Base-by-base conservation (phyloP, 2,329 filamentous ascomycete species). In the Neonectria hederae region DNA sequence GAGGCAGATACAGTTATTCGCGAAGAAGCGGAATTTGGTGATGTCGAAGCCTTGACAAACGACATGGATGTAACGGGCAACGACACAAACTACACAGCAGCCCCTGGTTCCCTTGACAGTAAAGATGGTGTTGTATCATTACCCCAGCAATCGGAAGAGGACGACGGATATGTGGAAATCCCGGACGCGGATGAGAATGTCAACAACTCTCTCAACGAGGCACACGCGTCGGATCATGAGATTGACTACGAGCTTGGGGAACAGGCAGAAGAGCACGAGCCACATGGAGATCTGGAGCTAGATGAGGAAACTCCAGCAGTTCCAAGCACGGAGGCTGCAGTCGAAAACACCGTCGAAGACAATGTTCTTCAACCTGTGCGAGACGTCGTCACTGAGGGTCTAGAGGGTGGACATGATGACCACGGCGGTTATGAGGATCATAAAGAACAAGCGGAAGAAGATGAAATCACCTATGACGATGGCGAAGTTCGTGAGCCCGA, bases 181-280 rank as follows among this genome's bases (percentile, higher is more conserved):
- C 14, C 62, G 22, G 61, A 65, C 49, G 48, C 35, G 56, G 48
- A 54, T 13, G 43, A 48, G 2, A 51, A 65, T 38, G 42, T 17
- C 24, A 32, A 66, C 19, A 19, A 40, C 5, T 49, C n/a, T 13
- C 55, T 57, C 13, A 52, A 69, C 30, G 63, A 70, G 40, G 66
- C 64, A 26, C 52, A 65, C 40, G 55, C 49, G 51, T 67, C 65
- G 40, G 43, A 66, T 38, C 68, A 76, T 43, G 76, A 76, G 65
- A 76, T 76, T 53, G 73, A 77, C 56, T 77, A 77, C 52, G 74
- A 76, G 52, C 45, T 72, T 38, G 73, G 72, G 21, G 73, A 73
- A 21, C 56, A 66, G 22, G 61, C 63, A 2, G 73, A 73, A 32
- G 60, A 67, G 10, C 66, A 45, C 8, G 56, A 54, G 35, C 21